Evolutionary conservation across 306 rosid species (phyloP), one percentile per base, ranked within the genome.

Genomic region (Fragaria vesca): DNA sequence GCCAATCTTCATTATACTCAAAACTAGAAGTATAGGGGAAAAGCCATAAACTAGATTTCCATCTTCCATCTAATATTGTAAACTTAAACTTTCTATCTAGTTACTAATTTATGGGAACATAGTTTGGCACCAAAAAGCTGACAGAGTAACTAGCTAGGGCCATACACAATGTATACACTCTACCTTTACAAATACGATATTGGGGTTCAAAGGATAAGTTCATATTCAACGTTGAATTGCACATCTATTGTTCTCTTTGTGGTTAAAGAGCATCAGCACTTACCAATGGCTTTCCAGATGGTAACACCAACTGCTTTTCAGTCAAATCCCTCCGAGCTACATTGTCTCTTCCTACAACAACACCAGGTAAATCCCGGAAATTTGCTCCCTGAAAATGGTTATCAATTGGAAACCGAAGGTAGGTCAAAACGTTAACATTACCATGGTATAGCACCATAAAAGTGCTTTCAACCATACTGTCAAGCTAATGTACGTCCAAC

Each of bases 321-420:
- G 55, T 45, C 17, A 87, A 78, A 50, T 87, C 95, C 67, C 92
- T 86, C 74, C 95, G 89, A 80, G 60, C 97, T 79, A 90, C 97
- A 88, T 94, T 94, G 80, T 94, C 88, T 77, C 34, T 63, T 81
- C 98, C 97, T 34, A 94, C 98, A 81, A 90, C 46, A 66, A 94
- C 74, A 79, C 98, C 98, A 55, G 98, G 98, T 13, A 94, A 89
- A 85, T 94, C 93, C 65, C 97, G 90, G 79, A 94, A 94, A 83
- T 92, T 94, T 36, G 97, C 98, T 66, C 98, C 98, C 98, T 94
- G 73, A 30, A 75, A 82, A 75, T 60, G 26, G 54, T 68, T 20
- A 24, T 46, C 74, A 6, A 80, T 80, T 69, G 78, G 80, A 69
- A 68, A 54, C 74, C 83, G 48, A 50, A 42, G 45, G 66, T 74